phyloP scores from a whole-genome alignment of 2,329 filamentous ascomycete species.

The Huntiella omanensis region DNA sequence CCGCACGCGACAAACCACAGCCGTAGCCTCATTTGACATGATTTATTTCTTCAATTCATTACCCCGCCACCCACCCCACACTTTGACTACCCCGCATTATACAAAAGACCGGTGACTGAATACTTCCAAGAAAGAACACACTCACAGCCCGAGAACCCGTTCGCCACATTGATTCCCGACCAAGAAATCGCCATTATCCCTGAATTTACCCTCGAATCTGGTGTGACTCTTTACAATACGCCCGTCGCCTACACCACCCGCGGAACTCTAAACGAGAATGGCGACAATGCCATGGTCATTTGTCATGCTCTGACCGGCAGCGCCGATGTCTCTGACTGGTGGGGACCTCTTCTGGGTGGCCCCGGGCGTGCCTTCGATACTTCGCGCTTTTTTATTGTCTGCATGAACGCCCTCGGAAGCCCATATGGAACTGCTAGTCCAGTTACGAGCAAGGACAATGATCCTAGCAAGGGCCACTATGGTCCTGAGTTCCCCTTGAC shows the following conservation, averaged over 20 bases:
- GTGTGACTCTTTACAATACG: slow-evolving; percentile 61
- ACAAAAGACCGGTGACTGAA: slow-evolving; percentile 35
- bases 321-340: slow-evolving; percentile 74
- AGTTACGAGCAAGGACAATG: slow-evolving; percentile 72
- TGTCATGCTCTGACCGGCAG: slow-evolving; percentile 77
- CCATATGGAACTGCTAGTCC: slow-evolving; percentile 78
- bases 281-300: slow-evolving; percentile 53
- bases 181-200: slow-evolving; percentile 77
- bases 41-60: background rate
- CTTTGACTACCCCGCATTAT: background rate
- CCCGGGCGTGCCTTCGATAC: slow-evolving; percentile 64
- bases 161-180: slow-evolving; percentile 66
- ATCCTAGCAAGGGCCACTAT: slow-evolving; percentile 55
- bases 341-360: slow-evolving; percentile 65
- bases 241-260: slow-evolving; percentile 50
- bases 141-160: slow-evolving; percentile 80
- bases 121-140: slow-evolving; percentile 44
- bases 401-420: slow-evolving; percentile 70
- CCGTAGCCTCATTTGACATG: background rate
- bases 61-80: slow-evolving; percentile 5
- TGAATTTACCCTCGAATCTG: slow-evolving; percentile 82
- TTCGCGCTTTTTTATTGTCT: slow-evolving; percentile 68
- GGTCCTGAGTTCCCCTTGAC: slow-evolving; percentile 93
- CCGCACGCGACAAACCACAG: background rate
- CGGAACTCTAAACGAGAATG: slow-evolving; percentile 37